phyloP scores from a whole-genome alignment of 495 filamentous ascomycete genomes.

The Neurospora sp. region DNA sequence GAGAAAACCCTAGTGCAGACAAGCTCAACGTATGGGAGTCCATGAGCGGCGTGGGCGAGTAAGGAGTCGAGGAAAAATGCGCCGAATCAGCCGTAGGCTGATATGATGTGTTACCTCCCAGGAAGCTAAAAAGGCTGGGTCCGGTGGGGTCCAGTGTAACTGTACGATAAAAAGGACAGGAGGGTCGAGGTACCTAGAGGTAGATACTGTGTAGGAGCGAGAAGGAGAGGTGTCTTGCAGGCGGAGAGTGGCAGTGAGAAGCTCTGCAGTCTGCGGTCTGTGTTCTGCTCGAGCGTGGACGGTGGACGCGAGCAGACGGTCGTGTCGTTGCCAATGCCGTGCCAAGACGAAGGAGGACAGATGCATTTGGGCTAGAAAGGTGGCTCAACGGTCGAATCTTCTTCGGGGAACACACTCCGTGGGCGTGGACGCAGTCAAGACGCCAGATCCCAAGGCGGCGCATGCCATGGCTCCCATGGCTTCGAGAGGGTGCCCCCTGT shows the following conservation, averaged over 20 bases:
- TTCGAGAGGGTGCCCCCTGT: background rate
- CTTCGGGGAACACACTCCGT: slow-evolving; percentile 7
- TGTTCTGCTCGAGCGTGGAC: background rate
- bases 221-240: slow-evolving; percentile 20
- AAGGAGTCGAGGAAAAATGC: slow-evolving; percentile 27
- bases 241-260: slow-evolving; percentile 19
- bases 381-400: slow-evolving; percentile 19
- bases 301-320: slow-evolving; percentile 7
- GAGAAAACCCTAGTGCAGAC: slow-evolving; percentile 8
- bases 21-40: slow-evolving; percentile 1
- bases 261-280: background rate
- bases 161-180: slow-evolving; percentile 14
- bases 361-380: slow-evolving; percentile 9
- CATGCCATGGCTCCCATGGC: background rate
- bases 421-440: slow-evolving; percentile 6
- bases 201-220: slow-evolving; percentile 7
- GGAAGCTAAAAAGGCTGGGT: slow-evolving; percentile 10
- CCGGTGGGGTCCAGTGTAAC: slow-evolving; percentile 22
- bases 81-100: slow-evolving; percentile 44
- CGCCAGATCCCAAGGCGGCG: background rate
- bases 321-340: slow-evolving; percentile 2
- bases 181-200: slow-evolving; percentile 3
- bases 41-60: background rate
- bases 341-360: slow-evolving; percentile 11
- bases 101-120: slow-evolving; percentile 25